Base-by-base conservation (phyloP, 1,284 basidiomycete species). In the Ceratobasidium sp. region DNA sequence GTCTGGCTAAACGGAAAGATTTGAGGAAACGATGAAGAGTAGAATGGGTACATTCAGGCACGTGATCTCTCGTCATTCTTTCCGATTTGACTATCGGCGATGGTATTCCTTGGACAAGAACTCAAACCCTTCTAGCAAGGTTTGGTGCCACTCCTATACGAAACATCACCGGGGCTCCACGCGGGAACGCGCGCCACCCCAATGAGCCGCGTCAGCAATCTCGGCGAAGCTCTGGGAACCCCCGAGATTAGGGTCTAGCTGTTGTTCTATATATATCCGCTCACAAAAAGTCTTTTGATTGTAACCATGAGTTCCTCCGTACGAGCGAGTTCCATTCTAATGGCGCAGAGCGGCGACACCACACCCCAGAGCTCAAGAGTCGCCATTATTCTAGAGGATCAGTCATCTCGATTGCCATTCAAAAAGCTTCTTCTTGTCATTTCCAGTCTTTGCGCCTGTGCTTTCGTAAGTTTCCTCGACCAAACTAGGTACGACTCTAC, bases 401-500 rank as follows among this genome's bases (percentile, higher is more conserved):
- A 46, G n/a, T 46, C 45, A 5, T 21, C 12, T 26, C 67, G 67
- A 16, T 32, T 71, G 6, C 67, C 67, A 3, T 71, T 71, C 30
- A 71, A 59, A 48, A 71, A 71, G 28, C 55, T 71, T 18, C 55
- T 71, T 2, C 41, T 71, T 1, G 55, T 71, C 0, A 58, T 71
- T 52, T 30, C 58, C 3, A 71, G 67, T 45, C 43, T 71, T 58
- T 71, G 58, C 32, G 45, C 58, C 21, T 71, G 67, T 39, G 23
- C 58, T 10, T 71, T 60, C 18, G 32, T 71, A 12, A 71, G 67
- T 30, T 71, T 71, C 48, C 26, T 71, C 45, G 67, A 71, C 43
- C 67, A 71, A 52, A 71, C 67, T 26, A 71, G 67, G 67, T 60
- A 28, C 6, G 36, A n/a, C n/a, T n/a, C n/a, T n/a, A n/a, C n/a